Base-by-base conservation (phyloP, 1,284 basidiomycete genomes). In the Garcileccinum viscosum region DNA sequence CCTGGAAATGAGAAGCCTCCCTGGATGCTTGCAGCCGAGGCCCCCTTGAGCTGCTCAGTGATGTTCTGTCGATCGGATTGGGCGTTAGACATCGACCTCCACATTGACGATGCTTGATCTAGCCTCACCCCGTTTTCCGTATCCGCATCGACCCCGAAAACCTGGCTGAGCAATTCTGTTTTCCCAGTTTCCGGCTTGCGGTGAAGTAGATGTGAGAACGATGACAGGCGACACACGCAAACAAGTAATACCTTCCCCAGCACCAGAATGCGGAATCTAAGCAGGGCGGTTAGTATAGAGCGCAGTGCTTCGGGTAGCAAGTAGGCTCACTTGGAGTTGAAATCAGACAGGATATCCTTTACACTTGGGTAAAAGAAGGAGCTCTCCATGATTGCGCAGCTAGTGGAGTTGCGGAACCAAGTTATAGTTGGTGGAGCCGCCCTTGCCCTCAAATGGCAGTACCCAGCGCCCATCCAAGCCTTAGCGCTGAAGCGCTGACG, bases 121-220 rank as follows among this genome's bases (percentile, higher is more conserved):
- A 22, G 53, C 19, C 50, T 44, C 44, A 66, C 66, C 66, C 33
- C 33, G 22, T 44, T 44, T 8, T 58, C 53, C 58, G 50, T 37
- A 58, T 40, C 58, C 27, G 66, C 53, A 27, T 67, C 40, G 24
- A 67, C 66, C 17, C 63, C 66, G 44, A 67, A 67, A 30, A 67
- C 56, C 17, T 35, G 56, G 24, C 56, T 59, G 22, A 67, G 40
- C 56, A 67, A 66, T 7, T 50, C 40, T 47, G 64, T 58, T 59
- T 67, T 67, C 15, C 66, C 66, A 24, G 63, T 65, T 59, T 56
- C 66, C 14, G 66, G 17, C 66, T 67, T 66, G 42, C 24, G 3
- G 24, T 7, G 30, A 30, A 35, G 47, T 50, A 47, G 24, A 37
- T 19, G 40, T 67, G 38, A 59, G 66, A 44, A 32, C 24, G 33